phyloP scores from a whole-genome alignment of 2,329 filamentous ascomycete genomes.

The Aspergillus calidoustus region DNA sequence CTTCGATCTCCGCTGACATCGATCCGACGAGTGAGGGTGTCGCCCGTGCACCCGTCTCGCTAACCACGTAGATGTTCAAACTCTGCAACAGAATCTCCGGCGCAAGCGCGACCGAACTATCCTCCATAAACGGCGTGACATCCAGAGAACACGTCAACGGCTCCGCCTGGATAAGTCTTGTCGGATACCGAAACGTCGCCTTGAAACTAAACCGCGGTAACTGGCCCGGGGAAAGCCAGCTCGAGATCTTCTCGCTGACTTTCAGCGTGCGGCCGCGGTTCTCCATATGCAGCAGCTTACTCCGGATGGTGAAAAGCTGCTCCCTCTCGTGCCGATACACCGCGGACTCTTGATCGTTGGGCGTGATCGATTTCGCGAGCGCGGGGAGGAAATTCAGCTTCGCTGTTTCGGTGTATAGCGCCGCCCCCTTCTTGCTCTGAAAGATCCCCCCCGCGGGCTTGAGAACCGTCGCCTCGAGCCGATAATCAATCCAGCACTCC shows the following conservation, averaged over 20 bases:
- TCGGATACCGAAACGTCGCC: conserved; percentile 18
- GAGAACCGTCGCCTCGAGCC: not conserved
- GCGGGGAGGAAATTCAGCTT: not conserved
- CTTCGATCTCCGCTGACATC: conserved; percentile 16
- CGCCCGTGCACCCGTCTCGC: conserved; percentile 19
- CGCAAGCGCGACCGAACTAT: not conserved
- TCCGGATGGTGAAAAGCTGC: conserved; percentile 16
- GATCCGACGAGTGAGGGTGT: conserved; percentile 19
- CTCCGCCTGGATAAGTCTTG: conserved; percentile 5
- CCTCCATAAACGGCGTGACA: not conserved
- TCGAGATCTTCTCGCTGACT: conserved; percentile 18
- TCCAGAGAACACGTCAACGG: not conserved
- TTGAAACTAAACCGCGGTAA: conserved; percentile 23
- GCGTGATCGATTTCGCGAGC: not conserved
- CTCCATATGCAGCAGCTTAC: conserved; percentile 16
- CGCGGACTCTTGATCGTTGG: not conserved
- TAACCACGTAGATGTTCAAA: conserved; percentile 5
- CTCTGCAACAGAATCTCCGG: not conserved
- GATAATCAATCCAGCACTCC: not conserved
- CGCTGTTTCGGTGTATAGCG: not conserved
- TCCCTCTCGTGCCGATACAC: conserved; percentile 13
- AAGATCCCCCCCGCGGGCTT: not conserved
- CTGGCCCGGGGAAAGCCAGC: conserved; percentile 20
- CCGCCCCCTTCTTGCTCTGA: not conserved
- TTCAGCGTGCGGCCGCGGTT: conserved; percentile 19